Percentiles rank a stretch among this genome's conserved stretches.
Evolutionary conservation across 2,329 filamentous ascomycete genomes (phyloP).

Genomic region (Mycosphaerella arachidis): DNA sequence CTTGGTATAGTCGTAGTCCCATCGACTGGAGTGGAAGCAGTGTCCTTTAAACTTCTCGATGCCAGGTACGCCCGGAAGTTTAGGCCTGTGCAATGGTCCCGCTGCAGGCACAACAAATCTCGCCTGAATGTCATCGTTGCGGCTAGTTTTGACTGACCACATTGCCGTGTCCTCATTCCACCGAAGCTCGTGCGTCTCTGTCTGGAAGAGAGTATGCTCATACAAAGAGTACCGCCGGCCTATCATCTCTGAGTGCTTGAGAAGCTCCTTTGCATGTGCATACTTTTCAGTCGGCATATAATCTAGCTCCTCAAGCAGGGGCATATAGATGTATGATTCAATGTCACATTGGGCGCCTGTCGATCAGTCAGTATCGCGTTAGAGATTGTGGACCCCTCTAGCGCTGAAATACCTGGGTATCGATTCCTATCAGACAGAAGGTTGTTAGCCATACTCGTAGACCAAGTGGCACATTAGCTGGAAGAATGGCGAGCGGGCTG

Average conservation of each 20-base stretch:
- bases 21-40: conserved; percentile 42
- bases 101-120: conserved; percentile 40
- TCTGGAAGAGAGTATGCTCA: conserved; percentile 42
- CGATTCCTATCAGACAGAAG: not conserved
- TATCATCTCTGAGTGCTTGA: conserved; percentile 21
- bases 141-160: conserved; percentile 20
- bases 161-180: conserved; percentile 33
- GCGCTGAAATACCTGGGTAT: not conserved
- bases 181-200: conserved; percentile 16
- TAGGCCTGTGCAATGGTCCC: conserved; percentile 42
- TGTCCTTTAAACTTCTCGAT: conserved; percentile 38
- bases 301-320: conserved; percentile 41
- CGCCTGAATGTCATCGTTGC: conserved; percentile 30
- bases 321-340: conserved; percentile 45
- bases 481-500: not conserved
- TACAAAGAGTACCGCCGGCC: conserved; percentile 17
- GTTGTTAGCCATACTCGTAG: not conserved
- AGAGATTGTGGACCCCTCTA: not conserved
- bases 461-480: not conserved
- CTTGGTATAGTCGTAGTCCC: conserved; percentile 42
- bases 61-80: conserved; percentile 43
- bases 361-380: conserved; percentile 38
- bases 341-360: conserved; percentile 48
- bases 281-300: conserved; percentile 40
- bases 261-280: conserved; percentile 41